Base-by-base conservation (phyloP, 2,329 filamentous ascomycete species). In the Xylariaceae sp. region DNA sequence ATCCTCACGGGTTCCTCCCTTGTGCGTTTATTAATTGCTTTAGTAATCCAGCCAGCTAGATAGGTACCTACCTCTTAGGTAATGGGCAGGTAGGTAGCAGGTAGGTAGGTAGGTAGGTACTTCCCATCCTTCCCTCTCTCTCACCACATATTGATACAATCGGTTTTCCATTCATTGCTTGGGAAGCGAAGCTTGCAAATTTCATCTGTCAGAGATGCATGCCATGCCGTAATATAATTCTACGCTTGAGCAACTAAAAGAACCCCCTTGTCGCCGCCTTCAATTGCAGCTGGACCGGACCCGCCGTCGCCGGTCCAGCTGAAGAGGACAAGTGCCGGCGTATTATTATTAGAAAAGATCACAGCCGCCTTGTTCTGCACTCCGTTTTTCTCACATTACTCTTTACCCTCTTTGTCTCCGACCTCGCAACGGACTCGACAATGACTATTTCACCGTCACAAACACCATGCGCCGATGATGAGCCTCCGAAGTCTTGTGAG, bases 21-120 rank as follows among this genome's bases (percentile, higher is more conserved):
- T 45, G 3, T 3, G 12, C 8, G 43, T 9, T 60, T 51, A 55
- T 44, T 59, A 54, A 57, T 54, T 34, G 34, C 49, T 49, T 51
- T 54, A 54, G 57, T 57, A 57, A 57, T 57, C 57, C 39, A n/a
- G 3, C 26, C 3, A 19, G 30, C 34, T 12, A 35, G 19, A 9
- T 50, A 19, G 19, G 19, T 19, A 19, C 1, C 19, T 19, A 19
- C 19, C 19, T 19, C 19, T 19, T 19, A 19, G 19, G 19, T 19
- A 19, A 19, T 19, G 19, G 19, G 19, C 19, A 19, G 19, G 19
- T 19, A 19, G 19, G 19, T 19, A 19, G 19, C 1, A 19, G 19
- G 19, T 19, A 19, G 19, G 19, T 19, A 19, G 19, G 19, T n/a
- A 19, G 19, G 19, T 19, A 19, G 19, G 19, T 19, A 19, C 19